Base-by-base conservation (phyloP, 2,329 filamentous ascomycete genomes). In the Cladophialophora carrionii region DNA sequence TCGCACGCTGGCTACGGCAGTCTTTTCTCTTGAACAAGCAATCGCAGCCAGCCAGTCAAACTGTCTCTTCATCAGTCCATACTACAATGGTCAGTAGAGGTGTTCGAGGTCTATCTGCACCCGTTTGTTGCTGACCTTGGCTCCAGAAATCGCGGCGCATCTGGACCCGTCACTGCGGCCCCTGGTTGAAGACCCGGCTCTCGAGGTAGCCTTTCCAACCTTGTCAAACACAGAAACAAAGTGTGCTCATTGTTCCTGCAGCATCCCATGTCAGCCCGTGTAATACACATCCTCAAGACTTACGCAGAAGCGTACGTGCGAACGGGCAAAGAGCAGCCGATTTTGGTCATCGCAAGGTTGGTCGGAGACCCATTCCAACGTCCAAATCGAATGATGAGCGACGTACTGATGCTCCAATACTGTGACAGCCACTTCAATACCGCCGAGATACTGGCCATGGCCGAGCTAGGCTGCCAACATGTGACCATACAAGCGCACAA, bases 1-100 rank as follows among this genome's bases (percentile, higher is more conserved):
- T n/a, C 76, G 79, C 1, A 88, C 87, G 17, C 37, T 43, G 37
- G 37, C 37, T n/a, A 43, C 37, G 17, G 17, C 37, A 7, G 17
- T n/a, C 37, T 43, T 43, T 6, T 43, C 37, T 43, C 37, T 43
- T 43, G 37, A 43, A 43, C 37, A 43, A n/a, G 37, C 37, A 8
- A 43, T 43, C 5, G 37, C 37, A 43, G 37, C 37, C 17, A 43
- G 37, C 37, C 37, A 43, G 37, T 43, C 37, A 6, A 43, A 43
- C 2, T 43, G 37, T 3, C 37, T 43, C 14, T 43, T 43, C 37
- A 43, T 43, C 37, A 43, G 37, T 43, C 37, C 37, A 43, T 43
- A 43, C 37, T 43, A 43, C n/a, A 43, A 43, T n/a, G 37, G 37
- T 43, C 14, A 8, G 37, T 43, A 43, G 37, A 41, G 14, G 6